These are phyloP conservation scores for Aspergillus pseudoviridinutans DNA, from an alignment of 2,329 filamentous ascomycete species.

Conservation along the genomic window DNA sequence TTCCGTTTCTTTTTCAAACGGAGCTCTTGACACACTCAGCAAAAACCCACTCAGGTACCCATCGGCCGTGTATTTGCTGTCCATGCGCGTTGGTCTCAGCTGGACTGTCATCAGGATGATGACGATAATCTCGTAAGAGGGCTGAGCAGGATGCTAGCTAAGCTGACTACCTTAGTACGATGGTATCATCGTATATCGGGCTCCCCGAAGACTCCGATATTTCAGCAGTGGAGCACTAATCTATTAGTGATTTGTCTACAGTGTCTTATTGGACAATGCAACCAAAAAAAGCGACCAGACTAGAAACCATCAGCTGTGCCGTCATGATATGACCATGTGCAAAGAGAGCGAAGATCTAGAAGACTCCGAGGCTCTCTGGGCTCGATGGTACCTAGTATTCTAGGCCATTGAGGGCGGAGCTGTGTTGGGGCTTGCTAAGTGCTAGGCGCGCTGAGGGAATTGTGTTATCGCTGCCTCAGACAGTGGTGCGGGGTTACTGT, in stretches of 20 bases:
- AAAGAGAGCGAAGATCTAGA: background rate
- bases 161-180: background rate
- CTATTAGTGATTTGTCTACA: background rate
- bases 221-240: constrained; percentile 1
- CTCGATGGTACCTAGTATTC: background rate
- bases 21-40: background rate
- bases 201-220: constrained; percentile 13
- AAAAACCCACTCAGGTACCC: background rate
- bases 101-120: no score
- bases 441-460: background rate
- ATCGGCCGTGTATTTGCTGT: no score
- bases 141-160: background rate
- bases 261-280: background rate
- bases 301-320: constrained; percentile 6
- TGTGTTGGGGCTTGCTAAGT: background rate
- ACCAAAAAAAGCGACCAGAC: background rate
- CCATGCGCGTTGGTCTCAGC: no score
- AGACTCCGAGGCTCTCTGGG: background rate
- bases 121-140: background rate
- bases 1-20: no score
- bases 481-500: constrained; percentile 14
- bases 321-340: constrained; percentile 9
- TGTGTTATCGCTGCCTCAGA: background rate
- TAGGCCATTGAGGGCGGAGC: background rate
- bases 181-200: constrained; percentile 9